Evolutionary conservation across 2,329 filamentous ascomycete species (phyloP).

Genomic region (Ceratocystis variospora): DNA sequence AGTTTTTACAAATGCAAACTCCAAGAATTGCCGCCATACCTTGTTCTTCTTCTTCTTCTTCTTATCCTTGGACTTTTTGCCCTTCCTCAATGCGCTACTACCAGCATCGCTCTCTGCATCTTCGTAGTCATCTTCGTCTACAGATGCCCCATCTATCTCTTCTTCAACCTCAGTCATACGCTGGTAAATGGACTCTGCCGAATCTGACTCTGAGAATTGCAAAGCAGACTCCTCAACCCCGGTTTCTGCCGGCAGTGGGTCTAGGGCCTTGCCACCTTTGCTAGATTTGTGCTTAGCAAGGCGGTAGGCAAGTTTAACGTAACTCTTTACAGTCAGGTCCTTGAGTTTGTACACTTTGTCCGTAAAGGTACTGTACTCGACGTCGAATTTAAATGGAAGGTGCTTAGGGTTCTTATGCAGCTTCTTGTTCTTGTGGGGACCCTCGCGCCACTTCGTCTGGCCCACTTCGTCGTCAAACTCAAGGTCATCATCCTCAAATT

Average conservation of each 20-base stretch:
- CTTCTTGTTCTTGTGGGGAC: conserved; percentile 48
- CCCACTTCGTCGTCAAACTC: conserved; percentile 21
- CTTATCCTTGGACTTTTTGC: conserved; percentile 33
- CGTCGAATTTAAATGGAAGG: conserved; percentile 55
- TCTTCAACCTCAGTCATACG: conserved; percentile 21
- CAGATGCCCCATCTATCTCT: conserved; percentile 19
- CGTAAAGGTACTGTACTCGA: conserved; percentile 74
- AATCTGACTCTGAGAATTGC: background rate
- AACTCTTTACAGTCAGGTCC: conserved; percentile 74
- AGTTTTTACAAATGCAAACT: conserved; percentile 66
- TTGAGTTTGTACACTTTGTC: conserved; percentile 61
- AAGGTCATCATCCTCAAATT: background rate
- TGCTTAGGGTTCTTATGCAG: conserved; percentile 42
- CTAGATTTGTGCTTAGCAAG: conserved; percentile 44
- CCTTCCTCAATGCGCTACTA: conserved; percentile 3
- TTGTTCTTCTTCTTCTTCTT: conserved; percentile 46
- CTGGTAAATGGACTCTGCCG: background rate
- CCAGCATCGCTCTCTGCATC: conserved; percentile 12
- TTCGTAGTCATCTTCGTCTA: conserved; percentile 23
- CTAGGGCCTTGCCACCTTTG: background rate
- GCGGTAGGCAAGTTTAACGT: conserved; percentile 62
- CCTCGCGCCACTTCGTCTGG: conserved; percentile 45
- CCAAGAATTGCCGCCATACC: conserved; percentile 64
- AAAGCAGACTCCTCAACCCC: background rate
- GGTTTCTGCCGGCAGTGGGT: background rate